A percentile compares a stretch with the other conserved stretches of the same genome.
These are phyloP conservation scores for Rhizopogon sp. DNA, from an alignment of 768 basidiomycete species.

Conservation along the genomic window DNA sequence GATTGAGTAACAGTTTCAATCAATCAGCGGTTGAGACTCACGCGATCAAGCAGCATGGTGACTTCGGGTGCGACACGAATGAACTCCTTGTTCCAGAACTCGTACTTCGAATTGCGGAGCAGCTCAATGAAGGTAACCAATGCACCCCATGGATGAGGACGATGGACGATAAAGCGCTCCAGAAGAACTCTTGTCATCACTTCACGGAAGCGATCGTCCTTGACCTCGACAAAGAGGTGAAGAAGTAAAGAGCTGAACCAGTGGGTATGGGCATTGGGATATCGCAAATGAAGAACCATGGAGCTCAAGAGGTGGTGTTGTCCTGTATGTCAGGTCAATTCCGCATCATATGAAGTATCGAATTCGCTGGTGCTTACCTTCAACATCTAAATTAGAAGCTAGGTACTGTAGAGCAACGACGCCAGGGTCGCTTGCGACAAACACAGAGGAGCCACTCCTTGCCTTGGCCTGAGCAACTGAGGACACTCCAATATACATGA, in stretches of 20 bases:
- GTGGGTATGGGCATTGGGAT: conserved; percentile 97
- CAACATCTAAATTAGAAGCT: conserved; percentile 78
- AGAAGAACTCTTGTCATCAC: conserved; percentile 85
- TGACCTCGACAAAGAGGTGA: conserved; percentile 78
- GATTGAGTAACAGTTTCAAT: conserved; percentile 6
- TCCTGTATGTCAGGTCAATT: conserved; percentile 40
- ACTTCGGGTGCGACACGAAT: conserved; percentile 84
- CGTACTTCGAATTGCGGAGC: conserved; percentile 84
- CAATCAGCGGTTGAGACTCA: conserved; percentile 33
- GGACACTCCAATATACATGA: conserved; percentile 94
- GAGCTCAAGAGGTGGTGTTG: conserved; percentile 93
- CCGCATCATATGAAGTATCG: background rate
- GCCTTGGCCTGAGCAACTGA: conserved; percentile 88
- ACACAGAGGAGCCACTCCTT: conserved; percentile 74
- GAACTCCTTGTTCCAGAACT: conserved; percentile 88
- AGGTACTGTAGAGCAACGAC: conserved; percentile 82
- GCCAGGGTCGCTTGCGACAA: conserved; percentile 78
- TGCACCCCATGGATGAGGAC: conserved; percentile 96
- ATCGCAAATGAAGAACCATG: conserved; percentile 92
- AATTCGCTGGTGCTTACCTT: conserved; percentile 54
- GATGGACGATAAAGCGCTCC: conserved; percentile 89
- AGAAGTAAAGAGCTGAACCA: conserved; percentile 95
- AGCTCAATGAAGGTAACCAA: conserved; percentile 92
- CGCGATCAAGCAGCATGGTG: conserved; percentile 78
- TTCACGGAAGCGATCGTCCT: conserved; percentile 73